These are phyloP conservation scores for Asterionellopsis glacialis DNA, from an alignment of 108 stramenopile genomes.

Conservation along the genomic window DNA sequence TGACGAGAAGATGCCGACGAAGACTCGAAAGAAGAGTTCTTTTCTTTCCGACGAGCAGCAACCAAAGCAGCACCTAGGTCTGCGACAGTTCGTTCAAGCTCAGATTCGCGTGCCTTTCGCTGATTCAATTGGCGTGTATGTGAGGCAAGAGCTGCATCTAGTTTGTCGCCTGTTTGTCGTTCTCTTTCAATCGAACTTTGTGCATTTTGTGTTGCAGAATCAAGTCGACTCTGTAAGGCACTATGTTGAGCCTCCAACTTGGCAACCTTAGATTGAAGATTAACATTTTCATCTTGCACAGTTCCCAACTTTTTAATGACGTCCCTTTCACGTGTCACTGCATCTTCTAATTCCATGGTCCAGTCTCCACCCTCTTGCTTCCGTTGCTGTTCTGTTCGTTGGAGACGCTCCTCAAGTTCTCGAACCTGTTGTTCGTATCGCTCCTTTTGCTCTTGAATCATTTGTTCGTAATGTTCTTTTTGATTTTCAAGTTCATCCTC, in stretches of 20 bases:
- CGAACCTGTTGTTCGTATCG: constrained; percentile 35
- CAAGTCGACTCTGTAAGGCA: constrained; percentile 57
- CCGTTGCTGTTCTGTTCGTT: constrained; percentile 25
- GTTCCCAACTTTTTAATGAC: constrained; percentile 31
- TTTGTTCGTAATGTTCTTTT: constrained; percentile 27
- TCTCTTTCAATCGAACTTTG: constrained; percentile 69
- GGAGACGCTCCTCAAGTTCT: constrained; percentile 45
- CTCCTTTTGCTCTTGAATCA: constrained; percentile 30
- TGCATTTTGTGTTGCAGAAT: constrained; percentile 53
- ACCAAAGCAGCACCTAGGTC: constrained; percentile 74
- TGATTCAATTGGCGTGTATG: constrained; percentile 77
- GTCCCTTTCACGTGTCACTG: constrained; percentile 57
- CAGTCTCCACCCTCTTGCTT: constrained; percentile 69
- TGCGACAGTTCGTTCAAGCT: constrained; percentile 75
- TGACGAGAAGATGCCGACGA: not conserved
- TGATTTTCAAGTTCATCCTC: constrained; percentile 55
- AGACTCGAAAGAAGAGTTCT: constrained; percentile 22
- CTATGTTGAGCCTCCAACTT: constrained; percentile 52
- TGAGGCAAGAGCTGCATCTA: constrained; percentile 63
- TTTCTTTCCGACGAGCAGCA: constrained; percentile 32
- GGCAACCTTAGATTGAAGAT: constrained; percentile 34
- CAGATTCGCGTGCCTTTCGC: constrained; percentile 64
- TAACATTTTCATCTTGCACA: constrained; percentile 42
- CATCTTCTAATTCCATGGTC: constrained; percentile 64
- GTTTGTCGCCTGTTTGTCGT: constrained; percentile 69